phyloP scores from a whole-genome alignment of 306 rosid species.

The Clitoria ternatea region DNA sequence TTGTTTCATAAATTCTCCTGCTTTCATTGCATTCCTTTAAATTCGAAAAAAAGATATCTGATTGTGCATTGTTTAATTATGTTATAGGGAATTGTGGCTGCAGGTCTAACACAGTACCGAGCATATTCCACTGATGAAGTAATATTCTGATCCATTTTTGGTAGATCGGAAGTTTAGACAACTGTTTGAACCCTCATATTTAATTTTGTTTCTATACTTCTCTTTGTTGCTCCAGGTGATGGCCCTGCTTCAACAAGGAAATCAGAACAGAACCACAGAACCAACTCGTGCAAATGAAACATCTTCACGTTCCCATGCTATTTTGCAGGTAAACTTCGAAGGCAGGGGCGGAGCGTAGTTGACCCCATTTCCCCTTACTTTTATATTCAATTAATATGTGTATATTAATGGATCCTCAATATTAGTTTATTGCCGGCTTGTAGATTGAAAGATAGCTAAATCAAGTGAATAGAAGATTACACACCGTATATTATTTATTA shows the following conservation, averaged over 20 bases:
- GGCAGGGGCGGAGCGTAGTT: no score
- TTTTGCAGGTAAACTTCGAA: conserved; percentile 61
- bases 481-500: no score
- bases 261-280: conserved; percentile 81
- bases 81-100: conserved; percentile 74
- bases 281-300: conserved; percentile 93
- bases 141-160: conserved; percentile 18
- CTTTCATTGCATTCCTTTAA: background rate
- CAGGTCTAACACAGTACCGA: conserved; percentile 87
- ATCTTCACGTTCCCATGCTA: conserved; percentile 95
- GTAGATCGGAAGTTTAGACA: background rate
- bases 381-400: no score
- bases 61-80: conserved; percentile 19
- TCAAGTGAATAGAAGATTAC: no score
- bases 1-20: background rate
- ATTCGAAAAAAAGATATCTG: background rate
- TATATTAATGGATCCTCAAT: no score
- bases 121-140: conserved; percentile 92
- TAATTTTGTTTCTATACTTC: background rate
- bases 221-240: conserved; percentile 58
- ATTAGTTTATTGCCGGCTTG: no score
- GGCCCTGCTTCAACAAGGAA: conserved; percentile 92
- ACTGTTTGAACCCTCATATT: conserved; percentile 3
- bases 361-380: no score
- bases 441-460: no score